A percentile compares a stretch with the other conserved stretches of the same genome.
phyloP scores from a whole-genome alignment of 208 protist genomes.

The Leishmania martiniquensis region DNA sequence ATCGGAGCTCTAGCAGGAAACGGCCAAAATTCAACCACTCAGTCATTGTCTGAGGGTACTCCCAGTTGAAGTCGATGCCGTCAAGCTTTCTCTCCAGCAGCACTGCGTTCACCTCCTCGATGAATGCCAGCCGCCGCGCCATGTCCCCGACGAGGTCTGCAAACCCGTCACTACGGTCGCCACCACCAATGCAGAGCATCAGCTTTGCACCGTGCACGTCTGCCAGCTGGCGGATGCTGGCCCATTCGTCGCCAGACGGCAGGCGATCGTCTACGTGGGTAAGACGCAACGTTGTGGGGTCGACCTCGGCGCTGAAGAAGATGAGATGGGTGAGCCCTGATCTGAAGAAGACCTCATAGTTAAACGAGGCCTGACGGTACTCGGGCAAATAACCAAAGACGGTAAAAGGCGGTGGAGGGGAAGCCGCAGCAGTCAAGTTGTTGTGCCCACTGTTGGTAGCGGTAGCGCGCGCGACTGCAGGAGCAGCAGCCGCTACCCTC shows the following conservation, averaged over 20 bases:
- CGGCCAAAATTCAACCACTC: conserved; percentile 51
- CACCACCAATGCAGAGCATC: conserved; percentile 68
- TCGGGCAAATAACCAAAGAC: conserved; percentile 82
- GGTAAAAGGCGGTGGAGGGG: conserved; percentile 28
- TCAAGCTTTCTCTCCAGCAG: conserved; percentile 44
- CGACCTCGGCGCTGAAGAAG: conserved; percentile 74
- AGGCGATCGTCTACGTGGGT: conserved; percentile 49
- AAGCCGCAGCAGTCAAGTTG: background rate
- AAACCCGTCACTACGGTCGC: conserved; percentile 62
- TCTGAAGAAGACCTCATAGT: conserved; percentile 50
- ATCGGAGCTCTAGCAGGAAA: conserved; percentile 40
- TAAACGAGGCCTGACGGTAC: conserved; percentile 53
- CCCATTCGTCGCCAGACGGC: conserved; percentile 38
- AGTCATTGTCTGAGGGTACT: conserved; percentile 49
- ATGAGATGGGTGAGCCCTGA: conserved; percentile 74
- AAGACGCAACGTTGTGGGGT: conserved; percentile 29
- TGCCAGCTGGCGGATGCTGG: conserved; percentile 33
- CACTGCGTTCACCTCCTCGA: conserved; percentile 39
- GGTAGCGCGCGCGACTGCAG: background rate
- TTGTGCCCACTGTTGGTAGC: background rate
- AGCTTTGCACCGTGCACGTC: conserved; percentile 50
- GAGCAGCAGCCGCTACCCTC: background rate
- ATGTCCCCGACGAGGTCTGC: conserved; percentile 32
- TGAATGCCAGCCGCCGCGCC: conserved; percentile 27
- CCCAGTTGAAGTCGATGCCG: conserved; percentile 85